A percentile compares a stretch with the other conserved stretches of the same genome.
Evolutionary conservation across 768 basidiomycete species (phyloP).

Genomic region (Lepiota venenata): DNA sequence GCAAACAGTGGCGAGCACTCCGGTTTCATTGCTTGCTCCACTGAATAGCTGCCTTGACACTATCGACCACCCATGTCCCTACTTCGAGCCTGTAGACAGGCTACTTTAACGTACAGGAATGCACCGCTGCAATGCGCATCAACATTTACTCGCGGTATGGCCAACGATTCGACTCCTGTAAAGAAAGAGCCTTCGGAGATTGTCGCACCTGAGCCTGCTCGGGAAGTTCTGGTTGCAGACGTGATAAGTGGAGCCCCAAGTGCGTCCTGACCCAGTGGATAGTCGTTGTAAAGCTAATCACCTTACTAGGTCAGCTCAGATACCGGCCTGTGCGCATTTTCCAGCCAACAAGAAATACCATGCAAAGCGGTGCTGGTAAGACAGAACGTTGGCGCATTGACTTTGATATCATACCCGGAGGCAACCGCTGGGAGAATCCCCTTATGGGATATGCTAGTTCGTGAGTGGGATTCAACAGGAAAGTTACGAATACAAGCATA

Average conservation of each 20-base stretch:
- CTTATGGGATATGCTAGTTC: constrained; percentile 97
- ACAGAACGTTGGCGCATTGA: constrained; percentile 91
- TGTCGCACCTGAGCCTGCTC: constrained; percentile 35
- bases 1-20: constrained; percentile 13
- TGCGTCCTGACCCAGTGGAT: constrained; percentile 31
- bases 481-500: background rate
- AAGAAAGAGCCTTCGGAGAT: constrained; percentile 28
- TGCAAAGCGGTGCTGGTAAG: constrained; percentile 90
- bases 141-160: constrained; percentile 23
- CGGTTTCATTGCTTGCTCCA: constrained; percentile 2
- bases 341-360: constrained; percentile 90
- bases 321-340: constrained; percentile 90
- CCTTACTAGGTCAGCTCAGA: constrained; percentile 66
- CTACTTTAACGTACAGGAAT: constrained; percentile 22
- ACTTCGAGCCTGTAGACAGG: constrained; percentile 41
- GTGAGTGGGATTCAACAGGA: constrained; percentile 45
- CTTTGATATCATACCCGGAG: constrained; percentile 87
- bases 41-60: background rate
- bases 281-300: background rate
- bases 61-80: constrained; percentile 46
- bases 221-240: constrained; percentile 75
- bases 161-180: constrained; percentile 25
- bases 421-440: constrained; percentile 96
- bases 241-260: constrained; percentile 84
- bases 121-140: constrained; percentile 17